Conservation (phyloP, 148 eudicot genomes). For the Amaranthus palmeri region DNA sequence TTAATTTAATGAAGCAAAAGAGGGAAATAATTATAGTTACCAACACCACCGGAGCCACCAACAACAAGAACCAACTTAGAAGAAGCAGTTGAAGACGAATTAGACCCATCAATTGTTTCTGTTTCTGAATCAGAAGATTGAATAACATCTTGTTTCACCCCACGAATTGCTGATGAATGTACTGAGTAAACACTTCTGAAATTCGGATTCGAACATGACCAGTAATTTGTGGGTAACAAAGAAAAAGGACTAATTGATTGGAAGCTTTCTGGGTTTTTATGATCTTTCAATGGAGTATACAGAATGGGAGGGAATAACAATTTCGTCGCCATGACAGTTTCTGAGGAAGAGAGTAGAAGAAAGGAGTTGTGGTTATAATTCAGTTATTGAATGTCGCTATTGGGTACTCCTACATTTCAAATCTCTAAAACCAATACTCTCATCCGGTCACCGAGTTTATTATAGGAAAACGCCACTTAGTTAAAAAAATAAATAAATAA, state of each 20-base stretch:
- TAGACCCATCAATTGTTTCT: neutral
- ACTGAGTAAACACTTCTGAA: neutral
- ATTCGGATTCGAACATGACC: slow-evolving; percentile 15
- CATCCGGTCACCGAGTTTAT: no score
- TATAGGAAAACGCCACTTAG: no score
- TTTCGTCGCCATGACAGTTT: slow-evolving; percentile 42
- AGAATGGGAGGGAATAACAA: slow-evolving; percentile 37
- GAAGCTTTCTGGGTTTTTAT: slow-evolving; percentile 14
- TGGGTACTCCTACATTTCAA: neutral
- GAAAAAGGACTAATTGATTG: slow-evolving; percentile 24
- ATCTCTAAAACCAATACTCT: no score
- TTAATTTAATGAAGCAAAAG: neutral
- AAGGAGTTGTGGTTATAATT: slow-evolving; percentile 10
- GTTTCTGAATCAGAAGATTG: slow-evolving; percentile 31
- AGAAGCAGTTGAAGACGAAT: slow-evolving; percentile 24
- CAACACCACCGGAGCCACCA: slow-evolving; percentile 95
- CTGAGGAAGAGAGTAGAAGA: neutral
- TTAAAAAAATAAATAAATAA: no score
- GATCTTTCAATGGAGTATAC: slow-evolving; percentile 23
- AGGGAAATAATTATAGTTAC: slow-evolving; percentile 27
- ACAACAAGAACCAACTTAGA: slow-evolving; percentile 76
- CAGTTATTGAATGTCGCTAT: neutral
- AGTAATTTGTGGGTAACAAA: slow-evolving; percentile 11
- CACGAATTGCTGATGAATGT: slow-evolving; percentile 28
- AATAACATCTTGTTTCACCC: slow-evolving; percentile 42